Evolutionary conservation across 192 early-diverging fungal genomes (phyloP).

Genomic region (Coemansia sp.): DNA sequence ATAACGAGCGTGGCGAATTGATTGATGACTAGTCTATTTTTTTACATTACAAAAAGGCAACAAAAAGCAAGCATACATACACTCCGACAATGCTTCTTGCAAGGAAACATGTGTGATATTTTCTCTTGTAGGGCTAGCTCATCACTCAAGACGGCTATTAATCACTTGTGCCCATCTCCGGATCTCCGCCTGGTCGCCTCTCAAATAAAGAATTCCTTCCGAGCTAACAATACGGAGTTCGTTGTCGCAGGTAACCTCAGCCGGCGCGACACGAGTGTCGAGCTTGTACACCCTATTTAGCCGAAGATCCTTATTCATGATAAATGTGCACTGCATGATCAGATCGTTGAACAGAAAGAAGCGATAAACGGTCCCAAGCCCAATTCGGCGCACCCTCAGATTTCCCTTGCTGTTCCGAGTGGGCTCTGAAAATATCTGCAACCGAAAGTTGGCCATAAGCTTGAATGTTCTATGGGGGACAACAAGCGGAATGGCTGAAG

Average conservation of each 20-base stretch:
- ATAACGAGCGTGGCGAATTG: not conserved
- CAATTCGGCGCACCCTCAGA: constrained; percentile 26
- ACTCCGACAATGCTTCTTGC: no score
- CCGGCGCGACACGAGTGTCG: constrained; percentile 31
- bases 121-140: not conserved
- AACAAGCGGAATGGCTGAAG: constrained; percentile 47
- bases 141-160: constrained; percentile 44
- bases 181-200: constrained; percentile 26
- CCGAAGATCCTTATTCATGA: constrained; percentile 43
- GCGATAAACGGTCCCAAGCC: constrained; percentile 45
- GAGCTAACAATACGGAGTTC: constrained; percentile 47
- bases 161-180: constrained; percentile 49
- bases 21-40: not conserved
- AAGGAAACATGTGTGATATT: not conserved
- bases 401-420: constrained; percentile 3
- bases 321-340: constrained; percentile 58
- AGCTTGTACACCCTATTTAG: constrained; percentile 40
- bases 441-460: constrained; percentile 55
- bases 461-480: constrained; percentile 59
- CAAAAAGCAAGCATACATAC: no score
- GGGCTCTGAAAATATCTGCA: constrained; percentile 32
- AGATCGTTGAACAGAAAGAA: constrained; percentile 77
- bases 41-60: not conserved
- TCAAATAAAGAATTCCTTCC: constrained; percentile 45
- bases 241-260: constrained; percentile 34